Base-by-base conservation (phyloP, 768 basidiomycete genomes). In the Punctularia strigosozonata region DNA sequence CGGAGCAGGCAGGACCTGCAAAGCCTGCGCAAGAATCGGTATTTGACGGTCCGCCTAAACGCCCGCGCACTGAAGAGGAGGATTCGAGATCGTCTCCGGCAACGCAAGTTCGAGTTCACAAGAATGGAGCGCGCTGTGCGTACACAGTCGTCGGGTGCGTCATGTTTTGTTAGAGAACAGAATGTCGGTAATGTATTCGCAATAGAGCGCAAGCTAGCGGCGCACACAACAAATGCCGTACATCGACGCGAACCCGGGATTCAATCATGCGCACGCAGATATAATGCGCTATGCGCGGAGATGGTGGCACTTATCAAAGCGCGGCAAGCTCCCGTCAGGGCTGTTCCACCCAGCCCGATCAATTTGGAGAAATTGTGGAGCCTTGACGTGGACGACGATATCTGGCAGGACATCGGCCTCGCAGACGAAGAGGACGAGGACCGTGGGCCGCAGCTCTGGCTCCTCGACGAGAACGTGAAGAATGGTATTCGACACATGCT, bases 371-470 rank as follows among this genome's bases (percentile, higher is more conserved):
- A 46, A 1, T 31, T 64, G 3, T 64, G 54, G 31, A 38, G 41
- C 1, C 46, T 64, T 0, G 60, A 63, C 48, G 57, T 64, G 20
- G 60, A 62, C 49, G 58, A 60, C 42, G 44, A 47, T 14, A 60
- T 63, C n/a, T 64, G 62, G 59, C 50, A 59, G 36, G 55, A 61
- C 37, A 15, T 51, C 31, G 57, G 57, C 1, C 45, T 63, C 15
- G 48, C 44, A 25, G 51, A 57, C 18, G 46, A 54, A 25, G 4
- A 17, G 8, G 39, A 35, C 20, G 37, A 28, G 1, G 25, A 15
- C 8, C 10, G 15, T 8, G 8, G 2, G 2, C 41, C 39, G 2
- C 51, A 51, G 25, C 38, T 17, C 5, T 52, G 51, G 52, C 31
- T 52, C 4, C 21, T 26, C 4, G 42, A 54, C 43, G 47, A 54